These are phyloP conservation scores for Choanephora cucurbitarum DNA, from an alignment of 371 early-diverging fungal species.

Conservation along the genomic window DNA sequence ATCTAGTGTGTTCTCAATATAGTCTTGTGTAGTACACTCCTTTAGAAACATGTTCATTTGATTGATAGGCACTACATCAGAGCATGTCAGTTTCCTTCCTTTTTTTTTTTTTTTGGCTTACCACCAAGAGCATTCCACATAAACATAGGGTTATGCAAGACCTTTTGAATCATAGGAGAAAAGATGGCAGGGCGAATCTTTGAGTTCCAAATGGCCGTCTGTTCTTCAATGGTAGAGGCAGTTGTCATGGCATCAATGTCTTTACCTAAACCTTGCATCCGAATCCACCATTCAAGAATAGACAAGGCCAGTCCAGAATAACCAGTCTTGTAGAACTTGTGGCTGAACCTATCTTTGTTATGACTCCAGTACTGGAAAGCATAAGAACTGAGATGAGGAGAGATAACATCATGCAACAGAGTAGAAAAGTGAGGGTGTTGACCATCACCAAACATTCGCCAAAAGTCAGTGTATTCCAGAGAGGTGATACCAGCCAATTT, in stretches of 20 bases:
- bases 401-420: constrained; percentile 67
- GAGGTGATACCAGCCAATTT: constrained; percentile 73
- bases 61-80: constrained; percentile 72
- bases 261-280: constrained; percentile 59
- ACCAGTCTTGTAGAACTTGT: constrained; percentile 81
- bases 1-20: constrained; percentile 81
- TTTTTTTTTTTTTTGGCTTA: constrained; percentile 15
- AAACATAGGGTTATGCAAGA: constrained; percentile 78
- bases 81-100: neutral
- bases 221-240: constrained; percentile 61
- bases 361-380: constrained; percentile 83
- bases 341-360: constrained; percentile 58
- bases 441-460: constrained; percentile 86
- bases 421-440: constrained; percentile 58
- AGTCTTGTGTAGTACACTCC: constrained; percentile 79
- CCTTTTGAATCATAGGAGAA: constrained; percentile 60
- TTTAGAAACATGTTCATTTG: constrained; percentile 86
- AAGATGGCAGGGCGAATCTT: constrained; percentile 69
- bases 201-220: constrained; percentile 64
- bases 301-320: constrained; percentile 80
- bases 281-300: constrained; percentile 66
- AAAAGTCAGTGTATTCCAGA: constrained; percentile 69
- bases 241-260: constrained; percentile 62
- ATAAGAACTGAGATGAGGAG: constrained; percentile 71
- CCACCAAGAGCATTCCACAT: constrained; percentile 86